Percentiles rank a stretch among this genome's conserved stretches.
Evolutionary conservation across 108 stramenopile genomes (phyloP).

Genomic region (Fragilariopsis cylindrus): DNA sequence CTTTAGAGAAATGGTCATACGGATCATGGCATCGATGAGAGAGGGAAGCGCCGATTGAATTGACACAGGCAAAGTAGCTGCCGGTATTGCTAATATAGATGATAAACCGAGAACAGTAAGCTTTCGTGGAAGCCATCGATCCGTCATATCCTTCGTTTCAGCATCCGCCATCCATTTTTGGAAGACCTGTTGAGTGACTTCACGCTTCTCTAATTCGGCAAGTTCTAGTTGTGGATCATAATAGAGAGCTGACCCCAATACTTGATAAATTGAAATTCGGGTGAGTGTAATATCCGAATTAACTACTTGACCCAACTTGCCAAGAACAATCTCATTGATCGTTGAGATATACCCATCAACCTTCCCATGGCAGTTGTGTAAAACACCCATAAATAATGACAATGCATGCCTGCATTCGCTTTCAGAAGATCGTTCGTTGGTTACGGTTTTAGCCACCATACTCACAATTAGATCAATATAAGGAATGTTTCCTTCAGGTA

Average conservation of each 20-base stretch:
- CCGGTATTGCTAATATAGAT: slow-evolving; percentile 66
- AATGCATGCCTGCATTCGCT: slow-evolving; percentile 85
- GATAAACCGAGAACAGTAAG: slow-evolving; percentile 78
- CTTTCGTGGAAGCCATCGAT: slow-evolving; percentile 75
- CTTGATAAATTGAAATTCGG: slow-evolving; percentile 80
- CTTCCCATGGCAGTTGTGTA: slow-evolving; percentile 88
- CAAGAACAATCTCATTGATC: slow-evolving; percentile 80
- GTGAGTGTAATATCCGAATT: slow-evolving; percentile 68
- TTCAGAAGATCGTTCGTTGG: slow-evolving; percentile 83
- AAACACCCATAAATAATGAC: slow-evolving; percentile 83
- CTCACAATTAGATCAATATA: slow-evolving; percentile 89
- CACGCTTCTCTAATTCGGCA: slow-evolving; percentile 84
- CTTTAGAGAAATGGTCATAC: slow-evolving; percentile 64
- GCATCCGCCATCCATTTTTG: slow-evolving; percentile 78
- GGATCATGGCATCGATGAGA: slow-evolving; percentile 67
- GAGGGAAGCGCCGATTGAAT: slow-evolving; percentile 59
- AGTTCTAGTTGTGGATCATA: slow-evolving; percentile 88
- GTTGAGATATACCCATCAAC: slow-evolving; percentile 81
- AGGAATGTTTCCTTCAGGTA: slow-evolving; percentile 57
- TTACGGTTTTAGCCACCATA: slow-evolving; percentile 86
- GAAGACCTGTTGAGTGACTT: slow-evolving; percentile 82
- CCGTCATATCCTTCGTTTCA: slow-evolving; percentile 46
- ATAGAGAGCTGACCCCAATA: slow-evolving; percentile 84
- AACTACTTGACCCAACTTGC: slow-evolving; percentile 84
- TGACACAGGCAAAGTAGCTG: slow-evolving; percentile 62